Conservation (phyloP, 2,329 filamentous ascomycete species). For the Microcyclosporella mali region DNA sequence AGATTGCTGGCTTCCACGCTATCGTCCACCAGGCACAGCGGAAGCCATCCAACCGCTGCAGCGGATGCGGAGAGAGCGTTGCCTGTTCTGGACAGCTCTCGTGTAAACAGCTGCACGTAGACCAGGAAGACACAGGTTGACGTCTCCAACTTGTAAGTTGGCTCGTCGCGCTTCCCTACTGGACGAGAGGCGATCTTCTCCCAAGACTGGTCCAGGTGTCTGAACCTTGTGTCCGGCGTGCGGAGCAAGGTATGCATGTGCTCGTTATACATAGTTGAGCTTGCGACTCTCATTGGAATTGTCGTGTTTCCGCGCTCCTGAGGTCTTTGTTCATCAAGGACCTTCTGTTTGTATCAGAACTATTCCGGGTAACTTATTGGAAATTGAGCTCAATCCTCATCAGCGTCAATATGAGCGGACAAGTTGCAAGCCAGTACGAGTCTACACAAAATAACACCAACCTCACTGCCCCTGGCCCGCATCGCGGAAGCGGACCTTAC, state of each 20-base stretch:
- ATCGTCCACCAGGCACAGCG: slow-evolving; percentile 11
- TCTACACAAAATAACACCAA: slow-evolving; percentile 24
- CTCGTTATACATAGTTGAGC: slow-evolving; percentile 1
- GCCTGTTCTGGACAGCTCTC: slow-evolving; percentile 22
- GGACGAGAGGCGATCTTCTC: slow-evolving; percentile 13
- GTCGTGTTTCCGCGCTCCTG: slow-evolving; percentile 4
- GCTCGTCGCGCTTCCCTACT: slow-evolving; percentile 1
- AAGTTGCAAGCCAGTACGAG: slow-evolving; percentile 12
- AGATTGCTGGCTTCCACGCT: too few species aligned
- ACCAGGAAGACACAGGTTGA: slow-evolving; percentile 12
- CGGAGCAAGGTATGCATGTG: slow-evolving; percentile 14
- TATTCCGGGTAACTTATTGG: too few species aligned
- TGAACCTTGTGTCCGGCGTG: slow-evolving; percentile 7
- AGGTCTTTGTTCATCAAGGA: slow-evolving; percentile 1
- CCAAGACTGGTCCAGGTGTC: slow-evolving; percentile 9
- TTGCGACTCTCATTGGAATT: slow-evolving; percentile 7
- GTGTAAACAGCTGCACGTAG: slow-evolving; percentile 14
- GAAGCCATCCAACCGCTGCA: slow-evolving; percentile 17
- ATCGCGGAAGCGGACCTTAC: slow-evolving; percentile 20
- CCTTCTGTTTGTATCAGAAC: too few species aligned
- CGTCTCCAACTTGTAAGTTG: slow-evolving; percentile 5
- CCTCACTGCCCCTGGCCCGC: slow-evolving; percentile 19
- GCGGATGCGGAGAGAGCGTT: slow-evolving; percentile 16
- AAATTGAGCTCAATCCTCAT: background rate
- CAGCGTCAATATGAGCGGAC: slow-evolving; percentile 7